These are phyloP conservation scores for Gossypioides kirkii DNA, from an alignment of 345 rosid genomes.

Conservation along the genomic window DNA sequence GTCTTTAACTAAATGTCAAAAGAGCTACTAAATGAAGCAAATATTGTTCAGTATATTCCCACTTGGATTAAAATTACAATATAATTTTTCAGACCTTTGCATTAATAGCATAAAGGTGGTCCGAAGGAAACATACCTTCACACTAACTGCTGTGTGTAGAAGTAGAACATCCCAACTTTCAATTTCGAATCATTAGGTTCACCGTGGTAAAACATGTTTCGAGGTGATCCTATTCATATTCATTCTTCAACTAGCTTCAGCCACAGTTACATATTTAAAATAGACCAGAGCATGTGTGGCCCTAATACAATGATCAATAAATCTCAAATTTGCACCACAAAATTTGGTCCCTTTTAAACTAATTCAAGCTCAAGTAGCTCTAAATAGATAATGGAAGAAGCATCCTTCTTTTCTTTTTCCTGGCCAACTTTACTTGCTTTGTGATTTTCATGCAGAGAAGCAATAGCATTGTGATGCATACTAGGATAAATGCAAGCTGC, in stretches of 20 bases:
- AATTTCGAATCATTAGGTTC: conserved; percentile 8
- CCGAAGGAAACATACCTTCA: conserved; percentile 8
- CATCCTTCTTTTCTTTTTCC: conserved; percentile 95
- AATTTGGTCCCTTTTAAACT: background rate
- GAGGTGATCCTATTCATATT: conserved; percentile 16
- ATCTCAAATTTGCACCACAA: conserved; percentile 20
- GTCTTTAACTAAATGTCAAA: conserved; percentile 1
- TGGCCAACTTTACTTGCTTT: conserved; percentile 72
- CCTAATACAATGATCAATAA: conserved; percentile 13
- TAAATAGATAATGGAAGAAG: conserved; percentile 30
- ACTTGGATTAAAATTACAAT: background rate
- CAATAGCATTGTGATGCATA: conserved; percentile 60
- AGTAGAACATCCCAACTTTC: conserved; percentile 15
- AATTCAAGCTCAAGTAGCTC: conserved; percentile 4
- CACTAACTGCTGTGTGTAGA: conserved; percentile 5
- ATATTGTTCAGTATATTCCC: background rate
- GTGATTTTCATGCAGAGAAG: conserved; percentile 78
- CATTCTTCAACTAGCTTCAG: conserved; percentile 17
- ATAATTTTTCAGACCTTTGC: conserved; percentile 6
- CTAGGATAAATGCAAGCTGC: conserved; percentile 62
- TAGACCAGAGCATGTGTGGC: conserved; percentile 5
- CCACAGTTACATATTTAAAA: conserved; percentile 13
- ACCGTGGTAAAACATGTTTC: background rate
- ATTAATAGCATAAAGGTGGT: background rate
- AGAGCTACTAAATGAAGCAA: conserved; percentile 9